Evolutionary conservation across 148 eudicot species (phyloP), one percentile per base, ranked within the genome.

Genomic region (Rhododendron vialii): DNA sequence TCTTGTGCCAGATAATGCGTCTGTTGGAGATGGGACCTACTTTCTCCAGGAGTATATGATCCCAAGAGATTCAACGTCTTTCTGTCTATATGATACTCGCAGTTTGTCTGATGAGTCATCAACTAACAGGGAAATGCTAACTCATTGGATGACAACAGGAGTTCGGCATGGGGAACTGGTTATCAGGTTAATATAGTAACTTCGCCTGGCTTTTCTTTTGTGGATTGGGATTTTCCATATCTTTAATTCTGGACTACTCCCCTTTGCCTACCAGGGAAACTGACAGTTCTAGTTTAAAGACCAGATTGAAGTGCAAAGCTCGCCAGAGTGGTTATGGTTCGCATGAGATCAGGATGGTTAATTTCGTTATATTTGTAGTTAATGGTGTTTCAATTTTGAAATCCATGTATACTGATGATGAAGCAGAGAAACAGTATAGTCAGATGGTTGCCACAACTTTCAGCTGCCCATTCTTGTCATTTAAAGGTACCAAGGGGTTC

Each of bases 31-130:
- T 69, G 98, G 98, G 59, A 96, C 98, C 69, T 90, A 79, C 89
- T 95, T 96, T 84, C 91, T 92, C 80, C 94, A 90, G 83, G 95
- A 94, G 85, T 94, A 94, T 86, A 91, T 87, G 96, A 90, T 94
- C 51, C 99, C 94, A 22, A 89, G 90, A 92, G 84, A 83, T 53
- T 90, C 93, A 22, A 86, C 87, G 69, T 91, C 95, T 30, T 92
- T 96, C 88, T 95, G 95, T 88, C 83, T 96, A 85, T 94, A 86
- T 88, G 98, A 96, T 86, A 94, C 98, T n/a, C 96, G 98, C 61
- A 88, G 99, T 86, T 88, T 95, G 86, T 94, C 94, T 63, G 86
- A 88, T 80, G 87, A 90, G 84, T 73, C 87, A 80, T 76, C 83
- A 81, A 93, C 92, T 63, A 92, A 96, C 80, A 85, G 88, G 85